phyloP scores from a whole-genome alignment of 257 asterid species.

The Solanum tarapatanum region DNA sequence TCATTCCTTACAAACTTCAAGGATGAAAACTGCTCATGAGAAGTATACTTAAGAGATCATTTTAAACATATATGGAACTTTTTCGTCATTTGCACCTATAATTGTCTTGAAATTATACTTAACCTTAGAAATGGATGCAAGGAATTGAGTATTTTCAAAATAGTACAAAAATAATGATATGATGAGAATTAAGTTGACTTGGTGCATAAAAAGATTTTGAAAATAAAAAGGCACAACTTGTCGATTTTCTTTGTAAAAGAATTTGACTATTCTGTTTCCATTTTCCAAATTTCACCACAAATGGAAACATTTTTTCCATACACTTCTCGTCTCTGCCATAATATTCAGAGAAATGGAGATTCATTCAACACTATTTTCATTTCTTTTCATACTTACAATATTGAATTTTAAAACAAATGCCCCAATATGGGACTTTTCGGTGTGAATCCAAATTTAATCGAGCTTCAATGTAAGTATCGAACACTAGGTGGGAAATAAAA shows the following conservation, averaged over 20 bases:
- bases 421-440: too few species aligned
- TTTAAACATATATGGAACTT: background rate
- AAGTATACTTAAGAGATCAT: background rate
- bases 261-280: background rate
- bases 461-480: accelerated
- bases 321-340: background rate
- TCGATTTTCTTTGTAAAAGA: background rate
- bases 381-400: background rate
- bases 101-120: background rate
- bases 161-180: background rate
- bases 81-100: background rate
- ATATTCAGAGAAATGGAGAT: background rate
- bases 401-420: background rate
- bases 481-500: too few species aligned
- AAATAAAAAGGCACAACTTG: background rate
- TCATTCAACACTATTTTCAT: background rate
- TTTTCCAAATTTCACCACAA: background rate
- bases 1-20: background rate
- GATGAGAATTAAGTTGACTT: background rate
- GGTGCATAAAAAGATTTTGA: background rate
- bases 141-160: background rate
- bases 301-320: background rate
- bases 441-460: too few species aligned
- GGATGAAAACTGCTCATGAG: background rate
- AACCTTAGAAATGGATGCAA: background rate